Base-by-base conservation (phyloP, 169 alveolate species). In the Eimeria sp. region DNA sequence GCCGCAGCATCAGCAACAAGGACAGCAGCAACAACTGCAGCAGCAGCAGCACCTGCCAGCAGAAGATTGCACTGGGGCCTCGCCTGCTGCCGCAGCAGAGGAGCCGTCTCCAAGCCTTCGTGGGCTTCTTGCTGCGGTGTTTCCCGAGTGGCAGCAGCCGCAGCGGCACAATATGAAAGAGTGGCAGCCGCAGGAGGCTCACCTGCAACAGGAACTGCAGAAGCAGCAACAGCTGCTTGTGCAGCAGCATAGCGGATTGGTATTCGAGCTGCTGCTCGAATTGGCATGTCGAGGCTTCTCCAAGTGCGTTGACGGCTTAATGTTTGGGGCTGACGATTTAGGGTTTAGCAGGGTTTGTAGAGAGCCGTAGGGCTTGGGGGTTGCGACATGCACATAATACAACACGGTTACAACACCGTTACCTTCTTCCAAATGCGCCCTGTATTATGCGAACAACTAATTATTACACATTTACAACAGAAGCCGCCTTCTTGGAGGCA, bases 101-200 rank as follows among this genome's bases (percentile, higher is more conserved):
- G 80, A 37, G 78, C 25, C 76, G 13, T 40, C 72, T 33, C 76
- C 60, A 9, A 25, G 68, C 90, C 54, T 85, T 62, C 82, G 49
- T 20, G 49, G 14, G 46, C 82, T 85, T 6, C 80, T 85, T 16
- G 60, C 46, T 85, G 91, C 56, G 58, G 90, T 37, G 33, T 54
- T 82, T n/a, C 90, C 90, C 30, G 90, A 54, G 90, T 85, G 56
- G 91, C 64, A 49, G 37, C 90, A 82, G 72, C 68, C 9, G 62
- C 91, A 37, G 40, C 58, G 33, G 90, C 72, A 54, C 18, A 82
- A 54, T 33, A 30, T 33, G 90, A 16, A 82, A 1, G 90, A 46
- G 74, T 16, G 54, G 80, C 76, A 40, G 43, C 66, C 30, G 91
- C 82, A 30, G 91, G 64, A 78, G 88, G 43, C 66, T 27, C 64